Evolutionary conservation across 305 asterid species (phyloP).

Genomic region (Caryopteris hybrid): DNA sequence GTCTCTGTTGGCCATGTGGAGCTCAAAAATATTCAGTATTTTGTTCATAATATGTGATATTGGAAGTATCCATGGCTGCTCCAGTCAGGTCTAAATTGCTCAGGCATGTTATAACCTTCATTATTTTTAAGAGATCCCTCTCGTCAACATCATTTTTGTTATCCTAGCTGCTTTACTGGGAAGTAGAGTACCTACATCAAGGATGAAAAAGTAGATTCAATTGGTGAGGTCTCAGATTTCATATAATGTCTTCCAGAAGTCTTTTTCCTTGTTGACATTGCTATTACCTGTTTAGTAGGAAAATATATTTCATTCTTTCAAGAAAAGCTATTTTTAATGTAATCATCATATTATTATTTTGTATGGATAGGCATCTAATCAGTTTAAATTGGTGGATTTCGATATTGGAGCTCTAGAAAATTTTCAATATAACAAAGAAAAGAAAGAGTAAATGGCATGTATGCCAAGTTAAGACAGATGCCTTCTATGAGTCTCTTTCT

Average conservation of each 20-base stretch:
- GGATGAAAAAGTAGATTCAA: background rate
- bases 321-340: background rate
- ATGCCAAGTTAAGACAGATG: background rate
- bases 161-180: background rate
- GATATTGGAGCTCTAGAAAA: background rate
- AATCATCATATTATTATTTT: background rate
- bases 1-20: conserved; percentile 1
- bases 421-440: background rate
- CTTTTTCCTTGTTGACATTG: background rate
- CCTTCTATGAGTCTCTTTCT: background rate
- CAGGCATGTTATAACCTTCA: background rate
- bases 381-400: background rate
- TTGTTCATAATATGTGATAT: background rate
- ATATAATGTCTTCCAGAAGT: background rate
- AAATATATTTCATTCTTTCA: background rate
- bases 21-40: conserved; percentile 11
- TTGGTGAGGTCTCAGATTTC: background rate
- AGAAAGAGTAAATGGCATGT: background rate
- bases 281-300: background rate
- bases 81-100: background rate
- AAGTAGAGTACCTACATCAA: background rate
- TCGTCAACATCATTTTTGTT: background rate
- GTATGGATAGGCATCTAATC: background rate
- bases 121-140: background rate
- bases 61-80: conserved; percentile 8